Base-by-base conservation (phyloP, 192 early-diverging fungal species). In the Coemansia sp. region DNA sequence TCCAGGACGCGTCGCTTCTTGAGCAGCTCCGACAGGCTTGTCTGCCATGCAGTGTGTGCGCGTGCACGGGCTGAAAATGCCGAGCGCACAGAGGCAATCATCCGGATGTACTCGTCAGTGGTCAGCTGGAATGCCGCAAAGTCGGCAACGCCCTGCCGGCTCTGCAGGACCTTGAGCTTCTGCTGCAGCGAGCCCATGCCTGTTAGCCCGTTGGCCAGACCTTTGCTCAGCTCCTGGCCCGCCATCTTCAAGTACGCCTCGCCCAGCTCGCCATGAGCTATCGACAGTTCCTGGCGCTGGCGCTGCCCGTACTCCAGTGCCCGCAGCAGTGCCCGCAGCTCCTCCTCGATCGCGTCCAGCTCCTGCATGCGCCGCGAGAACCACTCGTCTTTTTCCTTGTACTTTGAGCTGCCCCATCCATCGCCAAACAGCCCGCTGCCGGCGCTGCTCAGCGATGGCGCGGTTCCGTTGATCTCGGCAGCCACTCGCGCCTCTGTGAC, bases 31-130 rank as follows among this genome's bases (percentile, higher is more conserved):
- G 73, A 59, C 43, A 89, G 83, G 9, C 81, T 84, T 51, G 70
- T 69, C 66, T 93, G 89, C 83, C 85, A 90, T 30, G 56, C 60
- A 21, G 82, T 80, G 58, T 88, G 85, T 11, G 80, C 82, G 39
- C 86, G 84, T 0, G 82, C 79, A 2, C 92, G 82, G 14, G 90
- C 85, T 51, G 80, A 81, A 56, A 93, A 93, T 36, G 91, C 86
- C 40, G 85, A 83, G 45, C 90, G 85, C 62, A 92, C 87, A 0
- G 90, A 85, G 5, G 83, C 87, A 56, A 93, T 90, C 55, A 89
- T 81, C n/a, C 90, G 85, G 63, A 94, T 82, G 62, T 96, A 90
- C 64, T 94, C 93, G 49, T 96, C 92, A 43, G 90, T 87, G 2
- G 85, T 93, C 48, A 85, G 80, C 66, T 85, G 85, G 49, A 94